Evolutionary conservation across 1,284 basidiomycete genomes (phyloP).

Genomic region (Salmacisia buchloeana): DNA sequence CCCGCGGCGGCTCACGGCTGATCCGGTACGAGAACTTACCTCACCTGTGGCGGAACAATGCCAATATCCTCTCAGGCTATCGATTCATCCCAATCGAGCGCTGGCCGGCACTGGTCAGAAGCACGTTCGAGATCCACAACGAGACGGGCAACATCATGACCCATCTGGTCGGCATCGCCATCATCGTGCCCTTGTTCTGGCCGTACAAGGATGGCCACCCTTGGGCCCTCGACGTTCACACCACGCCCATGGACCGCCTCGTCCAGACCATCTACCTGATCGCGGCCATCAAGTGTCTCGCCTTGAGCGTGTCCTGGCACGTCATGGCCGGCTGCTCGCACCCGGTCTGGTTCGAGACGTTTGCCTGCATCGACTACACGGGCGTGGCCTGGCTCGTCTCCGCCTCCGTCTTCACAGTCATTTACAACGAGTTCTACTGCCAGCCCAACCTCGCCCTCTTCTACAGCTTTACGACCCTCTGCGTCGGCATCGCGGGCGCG

Average conservation of each 20-base stretch:
- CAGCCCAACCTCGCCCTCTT: slow-evolving; percentile 44
- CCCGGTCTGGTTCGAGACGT: slow-evolving; percentile 39
- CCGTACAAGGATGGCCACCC: slow-evolving; percentile 16
- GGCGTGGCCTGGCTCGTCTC: slow-evolving; percentile 38
- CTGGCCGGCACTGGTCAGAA: slow-evolving; percentile 34
- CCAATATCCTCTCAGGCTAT: slow-evolving; percentile 46
- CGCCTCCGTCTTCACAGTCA: slow-evolving; percentile 42
- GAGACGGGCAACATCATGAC: slow-evolving; percentile 50
- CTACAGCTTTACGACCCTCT: slow-evolving; percentile 39
- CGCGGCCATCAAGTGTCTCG: slow-evolving; percentile 46
- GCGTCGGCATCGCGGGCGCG: slow-evolving; percentile 39
- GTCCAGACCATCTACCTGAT: slow-evolving; percentile 47
- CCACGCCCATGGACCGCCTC: slow-evolving; percentile 45
- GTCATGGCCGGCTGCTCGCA: slow-evolving; percentile 48
- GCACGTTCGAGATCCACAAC: slow-evolving; percentile 48
- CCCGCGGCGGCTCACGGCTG: slow-evolving; percentile 35
- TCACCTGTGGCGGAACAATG: slow-evolving; percentile 47
- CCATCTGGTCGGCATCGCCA: slow-evolving; percentile 40
- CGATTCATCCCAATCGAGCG: slow-evolving; percentile 46
- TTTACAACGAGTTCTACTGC: slow-evolving; percentile 50
- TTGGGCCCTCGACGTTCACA: slow-evolving; percentile 38
- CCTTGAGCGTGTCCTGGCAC: slow-evolving; percentile 45
- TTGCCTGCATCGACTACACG: slow-evolving; percentile 49
- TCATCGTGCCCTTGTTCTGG: slow-evolving; percentile 44
- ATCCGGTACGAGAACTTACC: slow-evolving; percentile 43